Percentiles rank a stretch among this genome's conserved stretches.
These are phyloP conservation scores for Letharia lupina DNA, from an alignment of 495 filamentous ascomycete genomes.

Conservation along the genomic window DNA sequence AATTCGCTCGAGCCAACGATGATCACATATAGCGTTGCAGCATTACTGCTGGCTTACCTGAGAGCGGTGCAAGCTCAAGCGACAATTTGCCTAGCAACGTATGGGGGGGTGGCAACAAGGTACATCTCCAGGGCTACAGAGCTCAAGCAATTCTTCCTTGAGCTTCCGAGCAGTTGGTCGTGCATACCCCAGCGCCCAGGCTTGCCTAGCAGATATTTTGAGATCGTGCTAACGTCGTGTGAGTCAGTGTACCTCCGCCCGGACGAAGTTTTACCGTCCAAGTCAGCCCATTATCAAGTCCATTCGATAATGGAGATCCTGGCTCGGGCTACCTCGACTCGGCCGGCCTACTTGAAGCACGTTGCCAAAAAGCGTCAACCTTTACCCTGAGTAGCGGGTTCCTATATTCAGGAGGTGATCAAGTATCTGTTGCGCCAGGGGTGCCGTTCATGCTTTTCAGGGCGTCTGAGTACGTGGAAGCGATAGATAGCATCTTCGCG, in stretches of 20 bases:
- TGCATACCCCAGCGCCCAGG: neutral
- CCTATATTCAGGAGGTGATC: neutral
- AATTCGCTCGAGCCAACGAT: neutral
- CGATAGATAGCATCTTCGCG: constrained; percentile 14
- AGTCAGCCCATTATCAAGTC: neutral
- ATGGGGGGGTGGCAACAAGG: constrained; percentile 10
- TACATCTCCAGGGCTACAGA: neutral
- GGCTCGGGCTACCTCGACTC: constrained; percentile 11
- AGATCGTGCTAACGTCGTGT: neutral
- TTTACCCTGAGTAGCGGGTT: constrained; percentile 10
- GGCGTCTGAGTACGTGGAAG: constrained; percentile 7
- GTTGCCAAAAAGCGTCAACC: constrained; percentile 9
- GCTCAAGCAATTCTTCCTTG: neutral
- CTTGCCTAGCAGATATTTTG: neutral
- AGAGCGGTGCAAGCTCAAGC: constrained; percentile 6
- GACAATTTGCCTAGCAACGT: constrained; percentile 13
- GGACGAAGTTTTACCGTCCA: constrained; percentile 10
- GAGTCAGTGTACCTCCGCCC: neutral
- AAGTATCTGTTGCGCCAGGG: constrained; percentile 4
- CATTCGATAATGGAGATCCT: neutral
- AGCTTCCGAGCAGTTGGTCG: neutral
- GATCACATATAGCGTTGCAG: constrained; percentile 6
- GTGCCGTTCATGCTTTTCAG: constrained; percentile 7
- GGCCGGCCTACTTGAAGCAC: constrained; percentile 9
- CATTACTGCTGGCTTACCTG: constrained; percentile 4